Evolutionary conservation across 2,329 filamentous ascomycete genomes (phyloP).

Genomic region (Peltaster fructicola): DNA sequence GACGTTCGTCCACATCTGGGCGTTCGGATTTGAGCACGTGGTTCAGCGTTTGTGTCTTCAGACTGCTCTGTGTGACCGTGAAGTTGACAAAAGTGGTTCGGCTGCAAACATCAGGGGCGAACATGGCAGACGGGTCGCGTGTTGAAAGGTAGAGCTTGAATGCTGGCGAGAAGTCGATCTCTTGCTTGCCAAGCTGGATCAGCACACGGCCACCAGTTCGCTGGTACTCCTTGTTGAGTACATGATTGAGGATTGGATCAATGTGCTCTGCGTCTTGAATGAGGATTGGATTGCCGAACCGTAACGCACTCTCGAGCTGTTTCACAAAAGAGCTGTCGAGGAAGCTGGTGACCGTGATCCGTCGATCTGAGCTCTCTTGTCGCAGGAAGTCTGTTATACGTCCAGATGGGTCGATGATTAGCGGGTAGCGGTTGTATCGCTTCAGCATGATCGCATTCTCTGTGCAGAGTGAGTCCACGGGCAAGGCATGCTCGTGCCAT

Average conservation of each 20-base stretch:
- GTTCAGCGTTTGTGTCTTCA: slow-evolving; percentile 94
- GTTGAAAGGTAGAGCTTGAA: slow-evolving; percentile 95
- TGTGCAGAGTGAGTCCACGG: slow-evolving; percentile 93
- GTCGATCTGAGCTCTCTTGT: slow-evolving; percentile 82
- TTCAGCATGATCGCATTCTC: slow-evolving; percentile 97
- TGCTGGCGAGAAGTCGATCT: slow-evolving; percentile 95
- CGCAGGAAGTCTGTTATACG: slow-evolving; percentile 88
- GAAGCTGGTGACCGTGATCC: slow-evolving; percentile 93
- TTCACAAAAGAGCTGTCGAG: slow-evolving; percentile 96
- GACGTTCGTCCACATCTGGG: slow-evolving; percentile 88
- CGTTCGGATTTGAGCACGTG: slow-evolving; percentile 95
- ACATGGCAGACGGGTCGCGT: slow-evolving; percentile 84
- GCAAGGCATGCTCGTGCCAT: slow-evolving; percentile 87
- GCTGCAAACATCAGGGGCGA: slow-evolving; percentile 93
- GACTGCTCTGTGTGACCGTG: slow-evolving; percentile 93
- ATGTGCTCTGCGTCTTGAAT: slow-evolving; percentile 97
- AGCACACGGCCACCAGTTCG: slow-evolving; percentile 94
- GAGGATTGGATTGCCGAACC: slow-evolving; percentile 94
- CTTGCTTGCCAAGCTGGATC: slow-evolving; percentile 94
- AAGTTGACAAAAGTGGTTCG: slow-evolving; percentile 99
- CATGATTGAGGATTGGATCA: slow-evolving; percentile 93
- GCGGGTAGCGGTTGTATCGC: slow-evolving; percentile 92
- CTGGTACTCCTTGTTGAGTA: slow-evolving; percentile 98
- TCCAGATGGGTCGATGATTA: slow-evolving; percentile 95
- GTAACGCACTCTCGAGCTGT: slow-evolving; percentile 86